Percentiles rank a stretch among this genome's conserved stretches.
Conservation (phyloP, 768 basidiomycete species). For the Sporobolomyces pararoseus region DNA sequence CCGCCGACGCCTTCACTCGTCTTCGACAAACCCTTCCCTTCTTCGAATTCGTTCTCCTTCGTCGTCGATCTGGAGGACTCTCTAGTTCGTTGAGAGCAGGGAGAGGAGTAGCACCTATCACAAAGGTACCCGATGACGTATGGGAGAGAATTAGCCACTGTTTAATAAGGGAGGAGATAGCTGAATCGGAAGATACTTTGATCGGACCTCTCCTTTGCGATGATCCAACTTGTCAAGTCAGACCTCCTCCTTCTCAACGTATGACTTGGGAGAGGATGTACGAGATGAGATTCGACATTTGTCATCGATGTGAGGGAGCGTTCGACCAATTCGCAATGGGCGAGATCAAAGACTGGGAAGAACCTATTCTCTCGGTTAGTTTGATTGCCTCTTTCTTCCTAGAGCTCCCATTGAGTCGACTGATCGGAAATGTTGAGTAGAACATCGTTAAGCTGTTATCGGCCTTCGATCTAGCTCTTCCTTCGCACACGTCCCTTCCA, state of each 20-base stretch:
- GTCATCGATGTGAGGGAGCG: no score
- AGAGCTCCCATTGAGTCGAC: no score
- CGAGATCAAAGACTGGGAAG: background rate
- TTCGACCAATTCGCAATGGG: background rate
- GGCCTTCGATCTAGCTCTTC: background rate
- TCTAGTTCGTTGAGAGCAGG: background rate
- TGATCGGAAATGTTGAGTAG: no score
- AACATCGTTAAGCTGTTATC: no score
- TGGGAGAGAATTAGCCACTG: background rate
- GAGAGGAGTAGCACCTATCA: background rate
- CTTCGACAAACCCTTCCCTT: background rate
- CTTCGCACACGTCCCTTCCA: background rate
- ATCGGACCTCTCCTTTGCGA: background rate
- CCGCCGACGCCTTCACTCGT: background rate
- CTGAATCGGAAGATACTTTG: background rate
- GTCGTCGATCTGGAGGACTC: background rate
- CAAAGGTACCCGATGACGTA: background rate
- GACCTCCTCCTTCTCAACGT: background rate
- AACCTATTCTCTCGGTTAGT: no score
- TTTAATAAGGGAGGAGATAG: background rate
- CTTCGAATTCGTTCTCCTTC: conserved; percentile 10
- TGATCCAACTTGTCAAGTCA: background rate
- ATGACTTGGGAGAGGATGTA: background rate
- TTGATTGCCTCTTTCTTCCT: no score
- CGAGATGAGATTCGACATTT: background rate